Percentiles rank a stretch among this genome's conserved stretches.
phyloP scores from a whole-genome alignment of 2,329 filamentous ascomycete species.

The Phaeosphaeriaceae sp. region DNA sequence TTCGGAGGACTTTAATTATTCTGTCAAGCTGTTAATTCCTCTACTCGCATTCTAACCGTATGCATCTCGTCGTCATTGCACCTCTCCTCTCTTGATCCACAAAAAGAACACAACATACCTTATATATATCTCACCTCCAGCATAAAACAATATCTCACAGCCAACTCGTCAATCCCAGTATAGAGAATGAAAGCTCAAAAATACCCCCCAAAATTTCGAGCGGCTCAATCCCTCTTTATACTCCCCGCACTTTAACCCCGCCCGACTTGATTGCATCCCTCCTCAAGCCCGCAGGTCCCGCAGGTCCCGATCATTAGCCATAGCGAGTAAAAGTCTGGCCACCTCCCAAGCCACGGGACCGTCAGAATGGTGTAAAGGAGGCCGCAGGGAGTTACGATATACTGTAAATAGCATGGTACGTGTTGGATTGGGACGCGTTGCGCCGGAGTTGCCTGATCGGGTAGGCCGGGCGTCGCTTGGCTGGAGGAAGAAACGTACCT shows the following conservation, averaged over 20 bases:
- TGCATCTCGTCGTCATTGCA: not conserved
- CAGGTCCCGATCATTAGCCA: slow-evolving; percentile 2
- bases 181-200: not conserved
- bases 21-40: not conserved
- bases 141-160: not conserved
- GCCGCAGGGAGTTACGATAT: slow-evolving; percentile 16
- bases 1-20: not conserved
- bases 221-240: not conserved
- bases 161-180: not conserved
- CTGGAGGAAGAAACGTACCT: not conserved
- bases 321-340: not conserved
- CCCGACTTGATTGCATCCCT: not conserved
- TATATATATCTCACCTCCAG: not conserved
- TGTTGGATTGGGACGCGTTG: not conserved
- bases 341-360: slow-evolving; percentile 4
- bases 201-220: not conserved
- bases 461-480: slow-evolving; percentile 2
- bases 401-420: slow-evolving; percentile 23
- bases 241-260: slow-evolving; percentile 1
- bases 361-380: slow-evolving; percentile 3
- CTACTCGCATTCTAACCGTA: not conserved
- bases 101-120: not conserved
- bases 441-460: slow-evolving; percentile 5
- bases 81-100: not conserved
- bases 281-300: not conserved